Evolutionary conservation across 2,329 filamentous ascomycete genomes (phyloP).

Genomic region (Penicillium sp.): DNA sequence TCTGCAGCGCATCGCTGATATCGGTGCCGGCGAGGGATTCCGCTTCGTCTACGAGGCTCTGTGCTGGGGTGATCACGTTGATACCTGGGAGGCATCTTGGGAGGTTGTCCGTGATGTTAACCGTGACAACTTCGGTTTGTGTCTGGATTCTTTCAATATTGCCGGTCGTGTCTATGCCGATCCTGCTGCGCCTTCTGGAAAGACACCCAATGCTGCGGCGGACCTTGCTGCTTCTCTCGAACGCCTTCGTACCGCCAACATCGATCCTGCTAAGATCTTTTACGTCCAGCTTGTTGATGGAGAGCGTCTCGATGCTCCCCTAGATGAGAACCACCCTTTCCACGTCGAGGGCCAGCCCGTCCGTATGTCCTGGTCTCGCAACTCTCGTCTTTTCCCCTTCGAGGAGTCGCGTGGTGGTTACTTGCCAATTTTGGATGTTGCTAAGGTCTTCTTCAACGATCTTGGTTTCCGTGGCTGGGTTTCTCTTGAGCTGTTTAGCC

Average conservation of each 20-base stretch:
- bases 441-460: conserved; percentile 33
- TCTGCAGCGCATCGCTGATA: conserved; percentile 59
- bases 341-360: conserved; percentile 59
- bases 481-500: conserved; percentile 25
- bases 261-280: conserved; percentile 65
- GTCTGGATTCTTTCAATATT: conserved; percentile 77
- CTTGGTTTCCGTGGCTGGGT: conserved; percentile 27
- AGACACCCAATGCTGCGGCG: conserved; percentile 53
- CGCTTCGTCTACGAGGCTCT: conserved; percentile 68
- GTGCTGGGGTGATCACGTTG: conserved; percentile 67
- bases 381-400: conserved; percentile 69
- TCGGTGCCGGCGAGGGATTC: conserved; percentile 52
- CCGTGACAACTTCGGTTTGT: conserved; percentile 74
- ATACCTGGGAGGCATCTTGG: conserved; percentile 73
- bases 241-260: conserved; percentile 54
- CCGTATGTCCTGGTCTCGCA: conserved; percentile 75
- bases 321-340: conserved; percentile 47
- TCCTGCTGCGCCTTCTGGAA: conserved; percentile 55
- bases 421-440: conserved; percentile 63
- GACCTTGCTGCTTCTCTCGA: conserved; percentile 56
- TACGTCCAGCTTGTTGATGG: conserved; percentile 76
- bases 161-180: conserved; percentile 72
- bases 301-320: conserved; percentile 59
- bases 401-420: conserved; percentile 63
- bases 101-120: conserved; percentile 65